phyloP scores from a whole-genome alignment of 345 rosid species.

The Eutrema japonicum region DNA sequence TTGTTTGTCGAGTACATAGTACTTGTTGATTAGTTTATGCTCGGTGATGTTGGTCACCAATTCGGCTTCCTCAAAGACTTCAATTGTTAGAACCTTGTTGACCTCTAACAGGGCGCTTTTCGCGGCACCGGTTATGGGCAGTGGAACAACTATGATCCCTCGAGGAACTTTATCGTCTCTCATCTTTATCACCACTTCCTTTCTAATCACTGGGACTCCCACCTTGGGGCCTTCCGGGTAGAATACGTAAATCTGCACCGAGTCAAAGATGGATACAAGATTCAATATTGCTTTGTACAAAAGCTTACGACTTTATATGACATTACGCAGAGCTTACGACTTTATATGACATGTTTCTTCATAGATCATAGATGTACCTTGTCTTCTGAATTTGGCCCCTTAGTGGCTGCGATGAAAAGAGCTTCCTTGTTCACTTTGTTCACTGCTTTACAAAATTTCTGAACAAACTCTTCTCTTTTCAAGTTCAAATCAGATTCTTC shows the following conservation, averaged over 20 bases:
- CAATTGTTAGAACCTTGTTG: slow-evolving; percentile 48
- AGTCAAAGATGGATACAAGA: not conserved
- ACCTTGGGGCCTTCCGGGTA: slow-evolving; percentile 57
- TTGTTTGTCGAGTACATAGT: slow-evolving; percentile 51
- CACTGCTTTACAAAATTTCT: slow-evolving; percentile 43
- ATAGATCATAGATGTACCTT: slow-evolving; percentile 43
- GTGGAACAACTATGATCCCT: slow-evolving; percentile 56
- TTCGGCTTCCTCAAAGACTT: slow-evolving; percentile 66
- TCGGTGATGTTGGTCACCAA: slow-evolving; percentile 55
- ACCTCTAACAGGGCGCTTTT: slow-evolving; percentile 46
- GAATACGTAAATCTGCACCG: slow-evolving; percentile 58
- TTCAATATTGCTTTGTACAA: not conserved
- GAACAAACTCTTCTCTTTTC: slow-evolving; percentile 56
- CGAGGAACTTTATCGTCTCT: slow-evolving; percentile 47
- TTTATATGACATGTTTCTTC: slow-evolving; percentile 1
- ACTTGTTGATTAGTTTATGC: slow-evolving; percentile 58
- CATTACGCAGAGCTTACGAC: not conserved
- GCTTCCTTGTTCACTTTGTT: slow-evolving; percentile 54
- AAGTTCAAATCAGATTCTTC: slow-evolving; percentile 53
- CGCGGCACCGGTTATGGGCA: slow-evolving; percentile 49
- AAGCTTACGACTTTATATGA: slow-evolving; percentile 6
- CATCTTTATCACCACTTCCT: slow-evolving; percentile 48
- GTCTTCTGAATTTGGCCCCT: slow-evolving; percentile 50
- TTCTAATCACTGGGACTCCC: slow-evolving; percentile 52
- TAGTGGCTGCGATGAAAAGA: slow-evolving; percentile 41